Percentiles rank a stretch among this genome's conserved stretches.
Conservation (phyloP, 352 stramenopile genomes). For the Phytopythium boreale region DNA sequence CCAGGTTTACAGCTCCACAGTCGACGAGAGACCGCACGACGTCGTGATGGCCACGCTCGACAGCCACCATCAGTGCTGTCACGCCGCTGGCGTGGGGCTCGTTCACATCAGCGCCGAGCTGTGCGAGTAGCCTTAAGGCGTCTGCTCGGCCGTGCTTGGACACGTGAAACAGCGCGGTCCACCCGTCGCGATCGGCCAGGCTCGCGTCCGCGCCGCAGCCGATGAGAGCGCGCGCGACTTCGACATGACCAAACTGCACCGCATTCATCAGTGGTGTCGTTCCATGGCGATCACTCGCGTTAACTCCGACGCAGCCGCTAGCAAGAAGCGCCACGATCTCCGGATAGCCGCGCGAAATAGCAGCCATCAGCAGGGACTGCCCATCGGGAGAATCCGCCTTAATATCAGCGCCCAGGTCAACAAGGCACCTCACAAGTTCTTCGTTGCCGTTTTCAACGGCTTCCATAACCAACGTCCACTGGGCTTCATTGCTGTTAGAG, state of each 20-base stretch:
- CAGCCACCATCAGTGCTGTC: not conserved
- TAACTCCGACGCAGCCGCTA: not conserved
- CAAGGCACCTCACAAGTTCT: not conserved
- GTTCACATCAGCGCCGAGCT: conserved; percentile 1
- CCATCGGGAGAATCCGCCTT: not conserved
- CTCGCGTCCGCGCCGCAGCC: not conserved
- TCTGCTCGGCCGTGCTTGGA: not conserved
- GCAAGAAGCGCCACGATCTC: not conserved
- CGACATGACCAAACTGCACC: not conserved
- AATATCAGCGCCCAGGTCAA: not conserved
- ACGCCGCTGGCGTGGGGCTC: not conserved
- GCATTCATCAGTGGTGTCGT: not conserved
- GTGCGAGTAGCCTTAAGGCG: not conserved
- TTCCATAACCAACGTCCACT: not conserved
- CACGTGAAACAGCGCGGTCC: not conserved
- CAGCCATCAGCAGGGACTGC: not conserved
- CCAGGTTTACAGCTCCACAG: not conserved
- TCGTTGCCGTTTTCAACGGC: not conserved
- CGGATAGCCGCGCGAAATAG: not conserved
- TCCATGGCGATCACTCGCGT: not conserved
- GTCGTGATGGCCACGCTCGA: not conserved
- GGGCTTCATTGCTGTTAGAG: too few relatives aligned
- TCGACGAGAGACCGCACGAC: not conserved
- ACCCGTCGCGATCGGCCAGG: not conserved
- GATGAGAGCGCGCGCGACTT: not conserved